Base-by-base conservation (phyloP, 495 filamentous ascomycete species). In the Penicillium atrosanguineum region DNA sequence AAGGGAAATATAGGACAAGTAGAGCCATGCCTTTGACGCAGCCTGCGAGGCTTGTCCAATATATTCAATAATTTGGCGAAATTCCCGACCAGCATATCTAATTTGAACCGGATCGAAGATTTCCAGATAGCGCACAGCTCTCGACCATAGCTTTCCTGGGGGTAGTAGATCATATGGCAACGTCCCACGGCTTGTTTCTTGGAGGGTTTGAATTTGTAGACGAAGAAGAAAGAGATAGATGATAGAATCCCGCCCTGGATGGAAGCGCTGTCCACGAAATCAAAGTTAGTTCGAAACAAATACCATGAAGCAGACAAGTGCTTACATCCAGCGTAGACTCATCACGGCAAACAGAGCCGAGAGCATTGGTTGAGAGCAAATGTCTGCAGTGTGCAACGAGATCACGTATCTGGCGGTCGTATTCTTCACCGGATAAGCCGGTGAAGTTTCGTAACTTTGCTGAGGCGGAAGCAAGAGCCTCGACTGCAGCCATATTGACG, bases 101-200 rank as follows among this genome's bases (percentile, higher is more conserved):
- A 83, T 63, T 57, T 87, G 85, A 25, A 81, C 64, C 5, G 74
- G 70, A 61, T 88, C 80, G 62, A 84, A 87, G 4, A 51, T 60
- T 25, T 68, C 57, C 50, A 86, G 54, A 51, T 84, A 87, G 1
- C 54, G 59, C 11, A 71, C 59, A 21, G 72, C 59, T 43, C 68
- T 76, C n/a, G 63, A 59, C 80, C 81, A 86, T 49, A 84, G 48
- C 6, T 48, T 53, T 2, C 70, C 65, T 0, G 65, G 61, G 4
- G 75, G 74, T 23, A 39, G 43, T 9, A 77, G 38, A 14, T 68
- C 53, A 4, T 59, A 55, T 14, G 68, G 63, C 7, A 68, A 50
- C 6, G 25, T 41, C 21, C 57, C 44, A 7, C 47, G 55, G n/a
- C 56, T 44, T 31, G 43, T 60, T 25, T 62, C 64, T 51, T 67